Percentiles rank a stretch among this genome's conserved stretches.
Evolutionary conservation across 805 yeast genomes (phyloP).

Genomic region (Metschnikowia vanudenii): DNA sequence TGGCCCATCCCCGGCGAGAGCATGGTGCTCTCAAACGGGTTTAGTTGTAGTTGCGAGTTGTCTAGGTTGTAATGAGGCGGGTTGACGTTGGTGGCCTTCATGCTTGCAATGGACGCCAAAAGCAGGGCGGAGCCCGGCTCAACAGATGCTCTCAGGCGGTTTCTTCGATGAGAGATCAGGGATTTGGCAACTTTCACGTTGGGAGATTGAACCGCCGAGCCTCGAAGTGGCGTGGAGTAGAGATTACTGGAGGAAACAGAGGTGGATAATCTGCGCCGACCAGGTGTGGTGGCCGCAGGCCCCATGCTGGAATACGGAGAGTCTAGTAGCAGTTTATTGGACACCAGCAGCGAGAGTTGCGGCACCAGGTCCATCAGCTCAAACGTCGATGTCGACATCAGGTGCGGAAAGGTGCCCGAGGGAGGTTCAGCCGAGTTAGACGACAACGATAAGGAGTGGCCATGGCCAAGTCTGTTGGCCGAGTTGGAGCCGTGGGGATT

Average conservation of each 20-base stretch:
- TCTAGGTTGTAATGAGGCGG: background rate
- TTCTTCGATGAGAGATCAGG: conserved; percentile 17
- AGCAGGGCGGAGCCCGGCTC: conserved; percentile 18
- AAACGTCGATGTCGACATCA: conserved; percentile 20
- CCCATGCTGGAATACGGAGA: conserved; percentile 27
- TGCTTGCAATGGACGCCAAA: conserved; percentile 19
- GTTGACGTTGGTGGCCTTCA: conserved; percentile 10
- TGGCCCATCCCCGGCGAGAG: conserved; percentile 13
- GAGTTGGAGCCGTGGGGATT: background rate
- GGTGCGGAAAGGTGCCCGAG: conserved; percentile 16
- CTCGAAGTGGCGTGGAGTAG: conserved; percentile 37
- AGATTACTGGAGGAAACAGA: conserved; percentile 30
- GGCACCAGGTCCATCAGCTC: conserved; percentile 38
- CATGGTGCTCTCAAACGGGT: conserved; percentile 17
- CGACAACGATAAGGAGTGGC: conserved; percentile 13
- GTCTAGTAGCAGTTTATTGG: conserved; percentile 36
- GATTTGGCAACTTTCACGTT: conserved; percentile 34
- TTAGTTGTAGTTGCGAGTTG: conserved; percentile 1
- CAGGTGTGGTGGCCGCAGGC: conserved; percentile 33
- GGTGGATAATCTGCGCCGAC: conserved; percentile 35
- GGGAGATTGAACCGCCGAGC: conserved; percentile 15
- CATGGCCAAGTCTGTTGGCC: conserved; percentile 9
- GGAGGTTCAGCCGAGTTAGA: conserved; percentile 20
- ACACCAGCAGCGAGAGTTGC: conserved; percentile 33
- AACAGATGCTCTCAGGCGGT: conserved; percentile 16